A percentile compares a stretch with the other conserved stretches of the same genome.
phyloP scores from a whole-genome alignment of 768 basidiomycete species.

The Aureoboletus auriporus region DNA sequence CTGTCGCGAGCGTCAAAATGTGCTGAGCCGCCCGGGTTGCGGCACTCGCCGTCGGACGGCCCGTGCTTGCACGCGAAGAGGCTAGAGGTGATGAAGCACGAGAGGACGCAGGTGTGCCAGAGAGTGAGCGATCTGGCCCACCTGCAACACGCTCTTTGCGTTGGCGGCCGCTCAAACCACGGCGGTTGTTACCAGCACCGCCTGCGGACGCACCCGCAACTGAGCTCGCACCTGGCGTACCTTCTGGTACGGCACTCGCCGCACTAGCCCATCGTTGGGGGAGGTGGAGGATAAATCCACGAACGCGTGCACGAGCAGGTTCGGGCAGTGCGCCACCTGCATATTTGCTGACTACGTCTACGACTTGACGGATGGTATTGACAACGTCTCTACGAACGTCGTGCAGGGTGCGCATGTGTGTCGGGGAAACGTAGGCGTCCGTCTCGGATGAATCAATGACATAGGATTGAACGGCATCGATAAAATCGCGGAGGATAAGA shows the following conservation, averaged over 20 bases:
- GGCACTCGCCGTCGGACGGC: constrained; percentile 41
- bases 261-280: constrained; percentile 74
- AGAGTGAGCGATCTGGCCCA: constrained; percentile 29
- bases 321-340: constrained; percentile 85
- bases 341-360: constrained; percentile 81
- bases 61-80: constrained; percentile 21
- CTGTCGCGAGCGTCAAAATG: constrained; percentile 79
- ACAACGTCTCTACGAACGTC: constrained; percentile 79
- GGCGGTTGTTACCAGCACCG: constrained; percentile 14
- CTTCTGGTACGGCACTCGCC: constrained; percentile 29
- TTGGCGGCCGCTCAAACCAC: constrained; percentile 16
- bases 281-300: constrained; percentile 74
- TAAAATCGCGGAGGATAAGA: constrained; percentile 78
- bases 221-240: constrained; percentile 32
- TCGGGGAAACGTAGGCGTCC: constrained; percentile 37
- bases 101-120: constrained; percentile 32
- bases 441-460: constrained; percentile 22
- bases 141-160: constrained; percentile 39
- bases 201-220: constrained; percentile 32
- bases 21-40: constrained; percentile 76
- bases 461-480: constrained; percentile 55
- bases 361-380: constrained; percentile 85
- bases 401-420: constrained; percentile 63
- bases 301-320: constrained; percentile 69
- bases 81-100: constrained; percentile 31